phyloP scores from a whole-genome alignment of 129 eudicot genomes.

The Dittrichia graveolens region DNA sequence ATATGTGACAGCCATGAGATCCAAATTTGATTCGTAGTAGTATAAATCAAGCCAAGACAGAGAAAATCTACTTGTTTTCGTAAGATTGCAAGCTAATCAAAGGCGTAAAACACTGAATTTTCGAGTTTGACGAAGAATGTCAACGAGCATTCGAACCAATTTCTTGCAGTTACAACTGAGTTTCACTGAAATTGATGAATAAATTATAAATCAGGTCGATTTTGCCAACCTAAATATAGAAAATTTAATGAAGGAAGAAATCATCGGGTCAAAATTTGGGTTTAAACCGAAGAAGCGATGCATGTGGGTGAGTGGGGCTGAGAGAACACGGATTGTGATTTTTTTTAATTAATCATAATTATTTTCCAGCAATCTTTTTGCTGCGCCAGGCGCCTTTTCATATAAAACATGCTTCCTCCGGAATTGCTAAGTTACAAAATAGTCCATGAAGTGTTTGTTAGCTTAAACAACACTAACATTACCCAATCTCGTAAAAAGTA shows the following conservation, averaged over 20 bases:
- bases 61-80: not conserved
- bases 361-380: too few species aligned
- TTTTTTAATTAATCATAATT: too few species aligned
- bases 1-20: slow-evolving; percentile 27
- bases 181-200: slow-evolving; percentile 1
- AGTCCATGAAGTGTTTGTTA: too few species aligned
- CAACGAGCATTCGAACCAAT: slow-evolving; percentile 20
- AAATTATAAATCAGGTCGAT: not conserved
- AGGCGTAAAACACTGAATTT: not conserved
- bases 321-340: slow-evolving; percentile 32
- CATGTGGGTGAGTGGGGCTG: slow-evolving; percentile 36
- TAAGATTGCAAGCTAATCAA: slow-evolving; percentile 5
- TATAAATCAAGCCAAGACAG: slow-evolving; percentile 10
- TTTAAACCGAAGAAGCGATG: not conserved
- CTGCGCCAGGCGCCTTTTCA: too few species aligned
- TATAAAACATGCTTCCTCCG: too few species aligned
- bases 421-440: too few species aligned
- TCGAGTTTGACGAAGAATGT: not conserved
- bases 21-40: too few species aligned
- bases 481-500: too few species aligned
- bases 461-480: too few species aligned
- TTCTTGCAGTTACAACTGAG: slow-evolving; percentile 25
- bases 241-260: slow-evolving; percentile 19
- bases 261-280: not conserved
- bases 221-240: slow-evolving; percentile 14